Evolutionary conservation across 129 eudicot genomes (phyloP).

Genomic region (Helichrysum umbraculigerum): DNA sequence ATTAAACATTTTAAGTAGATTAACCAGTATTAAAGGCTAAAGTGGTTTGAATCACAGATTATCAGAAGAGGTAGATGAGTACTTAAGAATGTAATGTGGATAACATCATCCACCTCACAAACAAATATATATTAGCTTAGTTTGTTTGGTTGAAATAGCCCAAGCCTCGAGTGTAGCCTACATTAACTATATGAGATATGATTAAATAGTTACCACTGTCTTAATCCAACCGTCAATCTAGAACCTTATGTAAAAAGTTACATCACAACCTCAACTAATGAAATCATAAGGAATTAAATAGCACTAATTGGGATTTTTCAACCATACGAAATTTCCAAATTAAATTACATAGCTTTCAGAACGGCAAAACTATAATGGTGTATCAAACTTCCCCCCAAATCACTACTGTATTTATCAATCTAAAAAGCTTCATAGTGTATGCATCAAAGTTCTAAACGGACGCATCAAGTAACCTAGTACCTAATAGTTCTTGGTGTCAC

Average conservation of each 20-base stretch:
- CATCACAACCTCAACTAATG: background rate
- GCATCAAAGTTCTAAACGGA: too few relatives aligned
- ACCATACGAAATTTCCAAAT: slow-evolving; percentile 1
- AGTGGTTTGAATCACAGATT: background rate
- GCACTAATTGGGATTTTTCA: background rate
- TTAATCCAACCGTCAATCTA: background rate
- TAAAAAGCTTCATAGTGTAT: background rate
- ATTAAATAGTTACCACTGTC: background rate
- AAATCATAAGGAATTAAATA: background rate
- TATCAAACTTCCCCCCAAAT: background rate
- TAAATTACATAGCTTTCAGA: background rate
- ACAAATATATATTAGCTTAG: background rate
- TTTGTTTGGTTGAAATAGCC: background rate
- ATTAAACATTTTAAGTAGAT: slow-evolving; percentile 1
- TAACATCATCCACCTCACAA: slow-evolving; percentile 1
- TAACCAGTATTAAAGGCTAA: background rate
- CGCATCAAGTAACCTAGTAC: background rate
- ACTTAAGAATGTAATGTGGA: slow-evolving; percentile 9
- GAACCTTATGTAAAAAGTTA: background rate
- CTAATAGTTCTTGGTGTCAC: background rate
- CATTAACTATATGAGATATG: background rate
- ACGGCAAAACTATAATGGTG: background rate
- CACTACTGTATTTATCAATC: background rate
- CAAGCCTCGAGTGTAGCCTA: background rate
- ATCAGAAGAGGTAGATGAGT: slow-evolving; percentile 2